These are phyloP conservation scores for Bolboschoenoplectus hybrid DNA, from an alignment of 202 grass and related monocot genomes.

Conservation along the genomic window DNA sequence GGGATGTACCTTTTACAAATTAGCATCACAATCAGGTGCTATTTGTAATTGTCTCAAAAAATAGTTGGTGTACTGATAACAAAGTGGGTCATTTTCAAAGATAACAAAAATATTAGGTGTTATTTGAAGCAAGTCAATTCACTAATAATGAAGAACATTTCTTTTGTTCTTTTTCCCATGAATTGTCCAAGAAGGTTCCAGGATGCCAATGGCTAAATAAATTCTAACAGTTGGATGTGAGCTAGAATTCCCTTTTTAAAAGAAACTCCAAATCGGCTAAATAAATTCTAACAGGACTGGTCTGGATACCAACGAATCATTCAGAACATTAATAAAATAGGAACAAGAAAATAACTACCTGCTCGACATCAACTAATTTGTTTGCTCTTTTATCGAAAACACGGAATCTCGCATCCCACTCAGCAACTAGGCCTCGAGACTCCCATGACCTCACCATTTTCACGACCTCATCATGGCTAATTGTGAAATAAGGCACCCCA, in stretches of 20 bases:
- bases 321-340: conserved; percentile 9
- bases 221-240: not conserved
- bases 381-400: conserved; percentile 56
- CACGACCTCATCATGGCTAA: conserved; percentile 63
- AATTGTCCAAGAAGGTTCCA: not conserved
- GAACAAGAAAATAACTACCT: conserved; percentile 40
- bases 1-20: too few species aligned
- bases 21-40: too few species aligned
- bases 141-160: not conserved
- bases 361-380: conserved; percentile 62
- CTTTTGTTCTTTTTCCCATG: not conserved
- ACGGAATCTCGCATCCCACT: conserved; percentile 74
- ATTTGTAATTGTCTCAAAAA: too few species aligned
- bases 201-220: not conserved
- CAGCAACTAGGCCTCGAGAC: conserved; percentile 63
- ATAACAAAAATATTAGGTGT: not conserved
- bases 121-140: conserved; percentile 5
- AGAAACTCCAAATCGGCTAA: not conserved
- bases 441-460: conserved; percentile 68
- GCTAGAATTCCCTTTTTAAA: not conserved
- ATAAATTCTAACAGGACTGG: not conserved
- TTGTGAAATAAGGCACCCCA: conserved; percentile 75
- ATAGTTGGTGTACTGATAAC: too few species aligned
- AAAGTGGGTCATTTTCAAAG: not conserved
- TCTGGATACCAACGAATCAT: not conserved